phyloP scores from a whole-genome alignment of 2,329 filamentous ascomycete genomes.

The Exserohilum rostratum region DNA sequence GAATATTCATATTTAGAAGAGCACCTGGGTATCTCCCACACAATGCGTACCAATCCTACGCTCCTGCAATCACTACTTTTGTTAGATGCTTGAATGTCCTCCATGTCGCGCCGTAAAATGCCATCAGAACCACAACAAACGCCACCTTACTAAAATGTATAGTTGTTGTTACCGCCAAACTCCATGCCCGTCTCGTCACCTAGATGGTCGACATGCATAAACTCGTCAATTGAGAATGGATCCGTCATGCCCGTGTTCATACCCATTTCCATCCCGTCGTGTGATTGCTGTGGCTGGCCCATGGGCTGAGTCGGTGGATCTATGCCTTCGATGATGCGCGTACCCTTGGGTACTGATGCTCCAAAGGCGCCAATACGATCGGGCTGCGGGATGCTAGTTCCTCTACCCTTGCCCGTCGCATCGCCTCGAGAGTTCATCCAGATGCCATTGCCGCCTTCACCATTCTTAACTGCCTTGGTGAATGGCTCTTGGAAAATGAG shows the following conservation, averaged over 20 bases:
- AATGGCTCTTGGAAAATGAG: conserved; percentile 52
- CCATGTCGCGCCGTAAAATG: background rate
- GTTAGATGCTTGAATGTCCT: background rate
- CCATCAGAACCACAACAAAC: background rate
- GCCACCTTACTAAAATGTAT: conserved; percentile 4
- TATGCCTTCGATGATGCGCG: conserved; percentile 49
- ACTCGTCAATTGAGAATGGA: conserved; percentile 45
- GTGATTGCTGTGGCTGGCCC: conserved; percentile 14
- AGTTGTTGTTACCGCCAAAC: conserved; percentile 12
- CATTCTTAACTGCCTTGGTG: conserved; percentile 44
- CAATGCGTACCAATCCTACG: background rate
- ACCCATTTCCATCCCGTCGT: conserved; percentile 21
- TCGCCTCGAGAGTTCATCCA: conserved; percentile 58
- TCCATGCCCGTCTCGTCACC: conserved; percentile 30
- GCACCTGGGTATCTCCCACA: conserved; percentile 2
- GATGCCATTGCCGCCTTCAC: conserved; percentile 51
- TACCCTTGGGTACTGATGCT: conserved; percentile 46
- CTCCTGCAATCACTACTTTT: background rate
- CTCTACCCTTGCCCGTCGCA: conserved; percentile 31
- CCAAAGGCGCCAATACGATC: conserved; percentile 53
- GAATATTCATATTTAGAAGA: background rate
- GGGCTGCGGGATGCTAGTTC: conserved; percentile 35
- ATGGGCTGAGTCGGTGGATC: conserved; percentile 27
- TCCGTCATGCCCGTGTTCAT: conserved; percentile 11
- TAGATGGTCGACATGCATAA: conserved; percentile 51